phyloP scores from a whole-genome alignment of 192 early-diverging fungal species.

The Mortierella hygrophila region DNA sequence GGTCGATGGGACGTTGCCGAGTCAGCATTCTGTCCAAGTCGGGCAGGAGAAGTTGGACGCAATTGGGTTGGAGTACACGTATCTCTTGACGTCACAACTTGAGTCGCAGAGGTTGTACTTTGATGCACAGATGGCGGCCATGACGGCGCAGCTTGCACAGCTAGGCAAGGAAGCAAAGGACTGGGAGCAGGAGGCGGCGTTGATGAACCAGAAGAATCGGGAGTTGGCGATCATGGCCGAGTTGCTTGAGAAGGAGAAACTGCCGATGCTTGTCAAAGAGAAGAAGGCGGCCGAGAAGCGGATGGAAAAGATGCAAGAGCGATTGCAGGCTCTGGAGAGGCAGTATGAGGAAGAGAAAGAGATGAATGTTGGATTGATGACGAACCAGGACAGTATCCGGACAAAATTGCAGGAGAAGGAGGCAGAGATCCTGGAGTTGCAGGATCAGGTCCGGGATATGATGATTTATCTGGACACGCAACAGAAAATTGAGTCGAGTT shows the following conservation, averaged over 20 bases:
- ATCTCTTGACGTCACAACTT: conserved; percentile 86
- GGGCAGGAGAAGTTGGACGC: conserved; percentile 80
- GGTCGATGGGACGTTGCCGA: conserved; percentile 33
- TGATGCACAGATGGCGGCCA: conserved; percentile 73
- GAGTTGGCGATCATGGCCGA: conserved; percentile 32
- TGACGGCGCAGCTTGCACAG: conserved; percentile 68
- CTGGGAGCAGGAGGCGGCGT: conserved; percentile 47
- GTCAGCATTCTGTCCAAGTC: conserved; percentile 41
- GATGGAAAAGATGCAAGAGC: conserved; percentile 70
- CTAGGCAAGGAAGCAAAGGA: conserved; percentile 53
- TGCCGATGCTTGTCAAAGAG: conserved; percentile 56
- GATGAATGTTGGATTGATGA: conserved; percentile 63
- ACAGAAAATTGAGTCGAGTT: conserved; percentile 67
- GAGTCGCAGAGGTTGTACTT: conserved; percentile 91
- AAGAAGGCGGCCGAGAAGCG: conserved; percentile 68
- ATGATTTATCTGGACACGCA: conserved; percentile 89
- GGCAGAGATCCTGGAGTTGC: conserved; percentile 72
- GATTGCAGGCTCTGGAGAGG: conserved; percentile 63
- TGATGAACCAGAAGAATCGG: conserved; percentile 40
- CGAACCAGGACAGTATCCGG: conserved; percentile 76
- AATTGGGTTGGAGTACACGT: conserved; percentile 84
- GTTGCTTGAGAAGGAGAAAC: conserved; percentile 55
- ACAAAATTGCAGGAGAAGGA: conserved; percentile 68
- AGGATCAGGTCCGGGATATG: conserved; percentile 92
- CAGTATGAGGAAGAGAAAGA: conserved; percentile 80